phyloP scores from a whole-genome alignment of 2,329 filamentous ascomycete species.

The Colletotrichum sp. region DNA sequence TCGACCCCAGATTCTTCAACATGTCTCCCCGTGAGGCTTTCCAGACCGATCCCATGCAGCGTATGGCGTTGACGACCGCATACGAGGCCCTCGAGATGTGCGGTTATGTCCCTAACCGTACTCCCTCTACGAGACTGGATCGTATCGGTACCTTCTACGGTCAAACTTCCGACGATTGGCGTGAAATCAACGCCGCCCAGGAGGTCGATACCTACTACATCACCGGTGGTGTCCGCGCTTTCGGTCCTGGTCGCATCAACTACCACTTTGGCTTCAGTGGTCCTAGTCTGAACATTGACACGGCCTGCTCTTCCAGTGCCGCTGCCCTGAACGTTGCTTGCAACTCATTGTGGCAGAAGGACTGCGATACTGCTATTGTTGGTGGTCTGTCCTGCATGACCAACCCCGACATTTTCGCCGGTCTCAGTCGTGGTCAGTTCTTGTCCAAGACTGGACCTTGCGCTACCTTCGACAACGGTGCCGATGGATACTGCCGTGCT shows the following conservation, averaged over 20 bases:
- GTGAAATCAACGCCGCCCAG: slow-evolving; percentile 77
- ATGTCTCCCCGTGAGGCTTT: slow-evolving; percentile 72
- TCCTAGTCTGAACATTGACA: slow-evolving; percentile 75
- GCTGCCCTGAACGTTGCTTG: slow-evolving; percentile 75
- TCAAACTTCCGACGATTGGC: slow-evolving; percentile 79
- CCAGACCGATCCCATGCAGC: slow-evolving; percentile 78
- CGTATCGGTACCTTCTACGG: slow-evolving; percentile 77
- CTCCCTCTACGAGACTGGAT: slow-evolving; percentile 64
- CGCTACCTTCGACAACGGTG: slow-evolving; percentile 81
- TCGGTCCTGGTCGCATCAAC: slow-evolving; percentile 68
- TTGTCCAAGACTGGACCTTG: slow-evolving; percentile 78
- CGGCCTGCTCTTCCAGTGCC: slow-evolving; percentile 77
- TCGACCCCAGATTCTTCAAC: slow-evolving; percentile 75
- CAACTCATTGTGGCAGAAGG: slow-evolving; percentile 74
- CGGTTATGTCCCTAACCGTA: slow-evolving; percentile 71
- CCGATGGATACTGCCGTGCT: slow-evolving; percentile 83
- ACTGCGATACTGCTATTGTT: slow-evolving; percentile 82
- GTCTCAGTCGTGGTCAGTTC: slow-evolving; percentile 78
- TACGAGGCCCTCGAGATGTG: slow-evolving; percentile 84
- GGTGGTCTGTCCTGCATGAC: slow-evolving; percentile 81
- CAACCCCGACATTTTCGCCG: slow-evolving; percentile 81
- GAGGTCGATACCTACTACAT: slow-evolving; percentile 65
- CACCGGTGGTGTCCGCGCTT: slow-evolving; percentile 55
- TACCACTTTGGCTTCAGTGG: slow-evolving; percentile 81
- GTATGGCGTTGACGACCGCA: slow-evolving; percentile 74